Conservation (phyloP, 306 rosid species). For the Luffa acutangula region DNA sequence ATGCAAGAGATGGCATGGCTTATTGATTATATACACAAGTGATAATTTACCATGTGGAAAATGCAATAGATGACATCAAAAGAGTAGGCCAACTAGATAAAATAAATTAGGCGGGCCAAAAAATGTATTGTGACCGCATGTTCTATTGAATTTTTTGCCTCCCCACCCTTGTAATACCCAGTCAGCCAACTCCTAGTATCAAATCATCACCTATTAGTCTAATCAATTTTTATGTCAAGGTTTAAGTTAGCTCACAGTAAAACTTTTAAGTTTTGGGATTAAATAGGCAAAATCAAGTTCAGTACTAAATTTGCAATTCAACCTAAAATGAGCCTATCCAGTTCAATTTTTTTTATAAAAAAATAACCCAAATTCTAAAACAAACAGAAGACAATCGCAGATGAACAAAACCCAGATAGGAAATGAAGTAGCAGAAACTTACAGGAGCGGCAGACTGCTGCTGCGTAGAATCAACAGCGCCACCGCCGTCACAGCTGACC, state of each 20-base stretch:
- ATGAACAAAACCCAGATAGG: neutral
- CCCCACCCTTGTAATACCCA: neutral
- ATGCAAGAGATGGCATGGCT: no score
- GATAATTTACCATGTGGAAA: neutral
- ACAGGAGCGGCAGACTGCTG: conserved; percentile 35
- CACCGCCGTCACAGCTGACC: conserved; percentile 27
- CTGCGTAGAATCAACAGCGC: conserved; percentile 33
- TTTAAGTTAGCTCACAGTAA: neutral
- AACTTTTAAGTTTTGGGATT: neutral
- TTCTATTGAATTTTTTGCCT: neutral
- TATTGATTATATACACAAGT: neutral
- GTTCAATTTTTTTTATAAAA: neutral
- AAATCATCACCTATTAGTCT: neutral
- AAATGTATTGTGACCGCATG: no score
- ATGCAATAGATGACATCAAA: neutral
- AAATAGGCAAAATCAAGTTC: neutral
- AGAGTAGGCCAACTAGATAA: neutral
- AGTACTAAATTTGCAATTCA: neutral
- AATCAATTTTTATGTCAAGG: neutral
- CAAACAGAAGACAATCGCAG: neutral
- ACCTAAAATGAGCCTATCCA: neutral
- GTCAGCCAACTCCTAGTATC: neutral
- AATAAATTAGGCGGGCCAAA: no score
- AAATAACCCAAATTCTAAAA: neutral
- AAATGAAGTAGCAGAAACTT: conserved; percentile 8